Evolutionary conservation across 208 protist species (phyloP).

Genomic region (Trypanosomatidae sp.): DNA sequence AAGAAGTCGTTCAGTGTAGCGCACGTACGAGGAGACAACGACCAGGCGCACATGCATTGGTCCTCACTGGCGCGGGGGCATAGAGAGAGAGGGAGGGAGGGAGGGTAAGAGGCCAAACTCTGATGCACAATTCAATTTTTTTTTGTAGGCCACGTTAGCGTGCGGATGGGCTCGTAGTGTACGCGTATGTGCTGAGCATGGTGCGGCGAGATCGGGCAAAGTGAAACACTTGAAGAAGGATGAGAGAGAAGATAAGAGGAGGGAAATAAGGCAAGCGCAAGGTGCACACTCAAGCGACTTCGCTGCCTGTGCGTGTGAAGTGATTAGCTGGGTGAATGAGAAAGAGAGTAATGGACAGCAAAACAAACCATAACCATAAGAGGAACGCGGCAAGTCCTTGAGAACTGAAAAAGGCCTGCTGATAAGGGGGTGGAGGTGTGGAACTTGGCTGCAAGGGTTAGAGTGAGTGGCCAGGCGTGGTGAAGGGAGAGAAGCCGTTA

Average conservation of each 20-base stretch:
- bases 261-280: not conserved
- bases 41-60: not conserved
- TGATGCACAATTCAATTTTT: no score
- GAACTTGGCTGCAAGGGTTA: no score
- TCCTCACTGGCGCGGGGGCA: no score
- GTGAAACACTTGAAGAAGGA: not conserved
- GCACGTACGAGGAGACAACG: no score
- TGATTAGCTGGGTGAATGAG: not conserved
- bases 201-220: not conserved
- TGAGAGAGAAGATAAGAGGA: not conserved
- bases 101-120: not conserved
- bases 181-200: not conserved
- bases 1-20: no score
- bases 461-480: no score
- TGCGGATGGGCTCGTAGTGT: not conserved
- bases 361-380: not conserved
- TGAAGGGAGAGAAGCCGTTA: no score
- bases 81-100: not conserved
- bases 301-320: not conserved
- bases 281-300: not conserved
- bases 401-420: no score
- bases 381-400: no score
- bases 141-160: not conserved
- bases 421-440: no score
- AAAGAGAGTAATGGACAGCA: not conserved